A percentile compares a stretch with the other conserved stretches of the same genome.
Evolutionary conservation across 2,329 filamentous ascomycete species (phyloP).

Genomic region (Dactylellina leptospora): DNA sequence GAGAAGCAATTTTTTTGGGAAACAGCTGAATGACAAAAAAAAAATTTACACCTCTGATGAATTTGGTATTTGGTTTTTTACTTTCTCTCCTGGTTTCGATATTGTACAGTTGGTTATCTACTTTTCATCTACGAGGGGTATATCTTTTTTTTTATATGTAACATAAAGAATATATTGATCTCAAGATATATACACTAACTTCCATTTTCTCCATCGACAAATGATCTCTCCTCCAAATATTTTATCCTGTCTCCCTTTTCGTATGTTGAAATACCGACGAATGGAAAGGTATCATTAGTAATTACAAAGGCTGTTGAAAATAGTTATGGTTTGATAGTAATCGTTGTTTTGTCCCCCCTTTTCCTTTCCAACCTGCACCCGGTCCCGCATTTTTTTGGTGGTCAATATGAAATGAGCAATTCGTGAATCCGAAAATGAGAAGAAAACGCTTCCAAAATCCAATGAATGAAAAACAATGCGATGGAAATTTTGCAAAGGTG

Average conservation of each 20-base stretch:
- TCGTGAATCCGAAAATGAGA: background rate
- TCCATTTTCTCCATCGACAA: conserved; percentile 12
- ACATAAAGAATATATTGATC: conserved; percentile 9
- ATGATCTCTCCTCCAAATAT: too few relatives aligned
- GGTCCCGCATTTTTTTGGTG: too few relatives aligned
- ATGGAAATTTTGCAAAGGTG: too few relatives aligned
- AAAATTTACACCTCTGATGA: too few relatives aligned
- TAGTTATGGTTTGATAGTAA: background rate
- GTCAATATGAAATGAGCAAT: too few relatives aligned
- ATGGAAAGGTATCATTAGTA: conserved; percentile 14
- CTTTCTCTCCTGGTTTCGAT: background rate
- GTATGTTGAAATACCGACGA: conserved; percentile 36
- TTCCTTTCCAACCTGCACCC: background rate
- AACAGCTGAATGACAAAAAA: background rate
- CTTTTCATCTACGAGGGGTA: too few relatives aligned
- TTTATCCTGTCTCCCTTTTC: too few relatives aligned
- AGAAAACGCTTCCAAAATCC: too few relatives aligned
- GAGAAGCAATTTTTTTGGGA: background rate
- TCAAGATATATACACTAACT: conserved; percentile 10
- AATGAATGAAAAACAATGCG: too few relatives aligned
- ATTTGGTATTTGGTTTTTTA: background rate
- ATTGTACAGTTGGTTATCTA: too few relatives aligned
- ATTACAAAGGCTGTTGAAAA: conserved; percentile 17
- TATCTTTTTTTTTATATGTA: conserved; percentile 4
- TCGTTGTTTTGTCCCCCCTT: background rate